Evolutionary conservation across 2,329 filamentous ascomycete species (phyloP).

Genomic region (Epichloe bromicola): DNA sequence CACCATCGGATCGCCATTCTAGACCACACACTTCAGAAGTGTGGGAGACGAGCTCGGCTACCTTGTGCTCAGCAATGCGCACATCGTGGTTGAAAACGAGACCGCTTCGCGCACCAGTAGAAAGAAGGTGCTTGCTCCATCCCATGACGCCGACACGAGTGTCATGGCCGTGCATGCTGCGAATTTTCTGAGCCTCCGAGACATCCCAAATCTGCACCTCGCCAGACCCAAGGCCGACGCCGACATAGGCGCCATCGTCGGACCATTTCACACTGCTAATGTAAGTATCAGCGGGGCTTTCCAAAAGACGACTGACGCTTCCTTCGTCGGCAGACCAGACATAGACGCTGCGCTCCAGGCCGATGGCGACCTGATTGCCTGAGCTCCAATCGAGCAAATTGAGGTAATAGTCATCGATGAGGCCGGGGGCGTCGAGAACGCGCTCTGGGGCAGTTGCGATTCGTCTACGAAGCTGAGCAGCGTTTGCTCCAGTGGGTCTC

Average conservation of each 20-base stretch:
- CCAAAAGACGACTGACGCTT: conserved; percentile 74
- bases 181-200: conserved; percentile 84
- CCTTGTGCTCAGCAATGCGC: conserved; percentile 93
- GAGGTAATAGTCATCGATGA: conserved; percentile 98
- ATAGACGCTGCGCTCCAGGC: conserved; percentile 91
- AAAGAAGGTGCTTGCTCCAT: conserved; percentile 97
- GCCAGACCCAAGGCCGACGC: conserved; percentile 85
- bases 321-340: conserved; percentile 97
- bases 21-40: conserved; percentile 96
- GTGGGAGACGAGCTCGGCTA: conserved; percentile 91
- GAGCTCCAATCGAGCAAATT: conserved; percentile 98
- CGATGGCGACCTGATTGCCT: conserved; percentile 94
- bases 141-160: conserved; percentile 95
- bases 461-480: conserved; percentile 79
- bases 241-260: conserved; percentile 89
- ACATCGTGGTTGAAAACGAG: conserved; percentile 98
- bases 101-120: conserved; percentile 85
- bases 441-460: conserved; percentile 92
- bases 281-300: conserved; percentile 83
- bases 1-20: conserved; percentile 93
- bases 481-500: conserved; percentile 58
- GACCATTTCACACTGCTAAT: conserved; percentile 99
- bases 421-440: conserved; percentile 86
- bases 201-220: conserved; percentile 99
- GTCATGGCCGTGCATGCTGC: conserved; percentile 97